Evolutionary conservation across 1,284 basidiomycete species (phyloP), one percentile per base, ranked within the genome.

Genomic region (Rhodofomes roseus): DNA sequence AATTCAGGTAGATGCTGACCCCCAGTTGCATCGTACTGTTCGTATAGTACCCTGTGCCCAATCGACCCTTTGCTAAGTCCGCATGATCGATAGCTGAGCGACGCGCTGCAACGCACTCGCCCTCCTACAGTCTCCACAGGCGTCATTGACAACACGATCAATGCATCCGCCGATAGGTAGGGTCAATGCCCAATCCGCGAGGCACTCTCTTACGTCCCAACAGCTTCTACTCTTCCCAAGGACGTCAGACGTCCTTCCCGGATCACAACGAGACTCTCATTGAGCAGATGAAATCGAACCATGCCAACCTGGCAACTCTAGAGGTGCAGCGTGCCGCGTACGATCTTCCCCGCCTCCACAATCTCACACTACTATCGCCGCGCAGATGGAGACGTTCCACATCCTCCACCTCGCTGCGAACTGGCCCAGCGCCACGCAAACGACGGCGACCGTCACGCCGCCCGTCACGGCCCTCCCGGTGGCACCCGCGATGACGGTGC

Each of bases 221-320:
- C 64, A 91, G 89, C 70, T 93, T 93, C 74, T 93, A 94, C 76
- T 90, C 90, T 46, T 91, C 90, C 14, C 92, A 94, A 75, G 92
- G 92, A 41, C 79, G 92, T 58, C 84, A 85, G 63, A 92, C 90
- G 1, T 86, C 88, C 0, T 94, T 94, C 71, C 82, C 84, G 36
- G 92, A 94, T 72, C 78, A 84, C 66, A 94, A 94, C 68, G 76
- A 78, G 18, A 75, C 79, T 63, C 79, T 94, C 57, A 84, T 93
- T 56, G 78, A 84, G 41, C 74, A 79, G 41, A 70, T 93, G 52
- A 76, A 80, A 65, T 67, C 71, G 23, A 69, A 75, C 16, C 75
- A 84, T 44, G 73, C 76, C 50, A 79, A 83, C 58, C 71, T 90
- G 41, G 76, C 83, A 2, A 89, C 87, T 2, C 76, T 92, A 55